Conservation (phyloP, 208 protist genomes). For the Leishmania braziliensis region DNA sequence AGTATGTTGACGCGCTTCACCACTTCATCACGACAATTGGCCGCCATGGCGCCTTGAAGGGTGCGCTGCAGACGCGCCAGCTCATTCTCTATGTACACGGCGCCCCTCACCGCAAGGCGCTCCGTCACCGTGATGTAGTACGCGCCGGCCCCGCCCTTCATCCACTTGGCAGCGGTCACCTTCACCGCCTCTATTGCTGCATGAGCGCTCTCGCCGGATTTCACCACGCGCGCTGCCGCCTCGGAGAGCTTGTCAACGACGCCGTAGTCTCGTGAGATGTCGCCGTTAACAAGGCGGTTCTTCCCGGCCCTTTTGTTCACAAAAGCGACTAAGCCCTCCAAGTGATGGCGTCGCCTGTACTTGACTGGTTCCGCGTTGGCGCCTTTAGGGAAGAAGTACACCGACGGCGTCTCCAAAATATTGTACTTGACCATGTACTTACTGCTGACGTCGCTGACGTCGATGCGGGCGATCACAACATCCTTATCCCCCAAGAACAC, state of each 20-base stretch:
- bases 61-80: slow-evolving; percentile 42
- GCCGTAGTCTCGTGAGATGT: slow-evolving; percentile 47
- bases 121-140: slow-evolving; percentile 53
- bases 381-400: slow-evolving; percentile 69
- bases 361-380: slow-evolving; percentile 32
- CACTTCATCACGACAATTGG: slow-evolving; percentile 43
- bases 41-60: slow-evolving; percentile 28
- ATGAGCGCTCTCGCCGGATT: slow-evolving; percentile 14
- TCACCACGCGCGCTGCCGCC: slow-evolving; percentile 17
- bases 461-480: slow-evolving; percentile 66
- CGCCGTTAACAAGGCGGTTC: slow-evolving; percentile 51
- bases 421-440: slow-evolving; percentile 32
- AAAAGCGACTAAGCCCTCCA: slow-evolving; percentile 63
- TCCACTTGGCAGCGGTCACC: background rate
- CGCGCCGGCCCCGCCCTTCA: background rate
- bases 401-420: slow-evolving; percentile 57
- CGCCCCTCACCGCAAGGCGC: slow-evolving; percentile 35
- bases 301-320: slow-evolving; percentile 61
- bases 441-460: slow-evolving; percentile 53
- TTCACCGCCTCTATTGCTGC: slow-evolving; percentile 25
- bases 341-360: slow-evolving; percentile 46
- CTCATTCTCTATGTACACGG: slow-evolving; percentile 44
- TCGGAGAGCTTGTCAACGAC: slow-evolving; percentile 36
- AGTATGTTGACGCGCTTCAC: slow-evolving; percentile 61
- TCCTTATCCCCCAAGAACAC: slow-evolving; percentile 64